Evolutionary conservation across 805 yeast genomes (phyloP).

Genomic region (Kodamaea hsintzibuensis): DNA sequence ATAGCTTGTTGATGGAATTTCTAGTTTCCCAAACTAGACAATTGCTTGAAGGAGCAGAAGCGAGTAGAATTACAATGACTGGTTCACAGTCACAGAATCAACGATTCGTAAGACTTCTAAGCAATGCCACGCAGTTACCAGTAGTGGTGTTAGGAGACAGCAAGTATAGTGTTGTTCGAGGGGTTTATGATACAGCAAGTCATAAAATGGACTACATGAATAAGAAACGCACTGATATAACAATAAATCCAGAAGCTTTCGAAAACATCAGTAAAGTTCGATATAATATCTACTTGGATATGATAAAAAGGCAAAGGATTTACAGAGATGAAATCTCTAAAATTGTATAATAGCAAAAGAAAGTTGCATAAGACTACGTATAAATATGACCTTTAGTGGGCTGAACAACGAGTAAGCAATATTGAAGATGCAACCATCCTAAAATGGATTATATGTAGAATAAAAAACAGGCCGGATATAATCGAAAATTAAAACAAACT

Average conservation of each 20-base stretch:
- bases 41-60: constrained; percentile 27
- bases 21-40: constrained; percentile 51
- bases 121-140: constrained; percentile 18
- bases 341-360: neutral
- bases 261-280: neutral
- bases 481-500: too few species aligned
- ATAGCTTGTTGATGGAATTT: constrained; percentile 50
- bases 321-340: constrained; percentile 23
- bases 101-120: constrained; percentile 31
- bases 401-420: too few species aligned
- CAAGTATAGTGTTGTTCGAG: constrained; percentile 26
- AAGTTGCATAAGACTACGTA: too few species aligned
- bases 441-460: too few species aligned
- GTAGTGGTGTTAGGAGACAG: constrained; percentile 10
- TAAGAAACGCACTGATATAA: neutral
- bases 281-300: constrained; percentile 27
- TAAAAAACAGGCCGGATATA: too few species aligned
- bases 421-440: too few species aligned
- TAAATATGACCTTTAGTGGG: too few species aligned
- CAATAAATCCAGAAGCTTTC: neutral
- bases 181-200: constrained; percentile 10
- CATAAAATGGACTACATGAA: neutral
- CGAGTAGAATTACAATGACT: constrained; percentile 38
- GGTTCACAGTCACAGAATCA: constrained; percentile 57
- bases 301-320: constrained; percentile 33